Percentiles rank a stretch among this genome's conserved stretches.
These are phyloP conservation scores for Biscogniauxia mediterranea DNA, from an alignment of 2,329 filamentous ascomycete species.

Conservation along the genomic window DNA sequence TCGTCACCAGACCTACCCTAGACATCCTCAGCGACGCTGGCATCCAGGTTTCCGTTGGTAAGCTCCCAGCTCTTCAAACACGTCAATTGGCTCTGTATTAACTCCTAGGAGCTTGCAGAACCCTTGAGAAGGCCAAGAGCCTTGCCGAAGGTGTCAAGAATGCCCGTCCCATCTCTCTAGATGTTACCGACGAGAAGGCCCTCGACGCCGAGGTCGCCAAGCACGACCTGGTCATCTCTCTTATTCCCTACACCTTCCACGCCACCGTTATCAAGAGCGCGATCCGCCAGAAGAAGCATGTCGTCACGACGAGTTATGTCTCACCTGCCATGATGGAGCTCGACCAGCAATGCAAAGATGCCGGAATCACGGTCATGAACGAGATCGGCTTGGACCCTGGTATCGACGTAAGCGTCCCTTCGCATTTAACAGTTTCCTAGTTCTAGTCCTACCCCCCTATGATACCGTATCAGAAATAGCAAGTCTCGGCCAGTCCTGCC, in stretches of 20 bases:
- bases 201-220: constrained; percentile 79
- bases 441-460: no score
- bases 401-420: constrained; percentile 49
- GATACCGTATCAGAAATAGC: no score
- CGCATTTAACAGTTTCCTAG: no score
- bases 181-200: constrained; percentile 73
- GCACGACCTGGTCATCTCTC: constrained; percentile 72
- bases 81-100: constrained; percentile 4
- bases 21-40: constrained; percentile 61
- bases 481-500: no score
- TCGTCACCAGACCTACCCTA: constrained; percentile 53
- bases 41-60: constrained; percentile 65
- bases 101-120: constrained; percentile 67
- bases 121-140: constrained; percentile 71
- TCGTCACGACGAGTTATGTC: constrained; percentile 93
- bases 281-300: constrained; percentile 91
- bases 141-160: constrained; percentile 71
- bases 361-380: constrained; percentile 96
- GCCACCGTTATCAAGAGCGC: constrained; percentile 88
- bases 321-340: constrained; percentile 91
- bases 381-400: constrained; percentile 78
- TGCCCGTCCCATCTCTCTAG: constrained; percentile 75
- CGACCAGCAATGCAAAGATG: constrained; percentile 77
- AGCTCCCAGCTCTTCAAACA: constrained; percentile 24
- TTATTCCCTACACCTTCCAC: constrained; percentile 93